Evolutionary conservation across 2,329 filamentous ascomycete species (phyloP).

Genomic region (Sporothrix schenckii): DNA sequence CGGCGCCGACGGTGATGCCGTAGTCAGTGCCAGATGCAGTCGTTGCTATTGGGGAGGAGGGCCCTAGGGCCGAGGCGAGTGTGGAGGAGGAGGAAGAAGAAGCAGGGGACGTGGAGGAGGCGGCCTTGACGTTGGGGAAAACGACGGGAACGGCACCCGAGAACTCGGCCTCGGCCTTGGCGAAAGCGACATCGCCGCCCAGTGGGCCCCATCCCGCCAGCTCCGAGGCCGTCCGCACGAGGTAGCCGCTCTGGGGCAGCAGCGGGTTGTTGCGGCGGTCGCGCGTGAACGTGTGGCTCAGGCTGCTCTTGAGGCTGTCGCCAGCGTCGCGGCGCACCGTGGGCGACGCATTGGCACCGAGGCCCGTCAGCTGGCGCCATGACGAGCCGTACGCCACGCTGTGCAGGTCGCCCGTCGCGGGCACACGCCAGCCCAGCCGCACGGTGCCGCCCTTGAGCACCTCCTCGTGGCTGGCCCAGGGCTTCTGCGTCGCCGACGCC

Average conservation of each 20-base stretch:
- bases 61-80: not conserved
- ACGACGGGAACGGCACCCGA: conserved; percentile 74
- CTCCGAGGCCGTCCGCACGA: conserved; percentile 76
- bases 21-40: conserved; percentile 45
- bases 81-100: conserved; percentile 21
- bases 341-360: conserved; percentile 73
- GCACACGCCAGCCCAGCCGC: conserved; percentile 73
- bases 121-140: conserved; percentile 52
- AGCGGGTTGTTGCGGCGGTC: conserved; percentile 84
- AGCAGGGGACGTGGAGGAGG: not conserved
- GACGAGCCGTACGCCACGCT: conserved; percentile 77
- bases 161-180: conserved; percentile 85
- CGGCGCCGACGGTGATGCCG: conserved; percentile 80
- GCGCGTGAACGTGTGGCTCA: conserved; percentile 50
- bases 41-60: conserved; percentile 40
- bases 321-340: conserved; percentile 83
- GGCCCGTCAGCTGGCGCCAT: conserved; percentile 86
- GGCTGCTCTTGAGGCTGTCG: conserved; percentile 60
- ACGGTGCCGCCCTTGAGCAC: conserved; percentile 75
- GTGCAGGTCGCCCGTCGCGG: conserved; percentile 65
- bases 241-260: conserved; percentile 79
- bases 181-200: conserved; percentile 88
- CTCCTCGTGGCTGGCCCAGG: conserved; percentile 94
- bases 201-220: conserved; percentile 85
- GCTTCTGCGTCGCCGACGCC: conserved; percentile 82